These are phyloP conservation scores for Pseudohyphozyma bogoriensis DNA, from an alignment of 768 basidiomycete genomes.

Conservation along the genomic window DNA sequence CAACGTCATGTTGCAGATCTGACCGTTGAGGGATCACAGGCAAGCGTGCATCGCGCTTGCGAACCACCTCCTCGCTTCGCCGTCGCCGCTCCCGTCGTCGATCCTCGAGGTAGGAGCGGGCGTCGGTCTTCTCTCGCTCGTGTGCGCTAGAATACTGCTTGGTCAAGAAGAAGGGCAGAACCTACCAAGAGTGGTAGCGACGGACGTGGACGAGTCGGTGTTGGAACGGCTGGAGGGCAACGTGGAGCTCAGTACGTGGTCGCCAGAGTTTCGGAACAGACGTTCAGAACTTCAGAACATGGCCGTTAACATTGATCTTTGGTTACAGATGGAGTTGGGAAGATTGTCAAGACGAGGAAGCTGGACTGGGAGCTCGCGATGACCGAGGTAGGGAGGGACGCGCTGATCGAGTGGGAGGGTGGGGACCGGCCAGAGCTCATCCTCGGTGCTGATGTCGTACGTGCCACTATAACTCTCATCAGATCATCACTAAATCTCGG, in stretches of 20 bases:
- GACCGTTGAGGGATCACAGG: background rate
- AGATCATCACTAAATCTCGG: background rate
- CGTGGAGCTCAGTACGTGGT: constrained; percentile 8
- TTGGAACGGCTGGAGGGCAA: constrained; percentile 8
- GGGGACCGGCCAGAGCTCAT: constrained; percentile 1
- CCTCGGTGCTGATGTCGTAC: constrained; percentile 23
- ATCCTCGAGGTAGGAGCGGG: constrained; percentile 25
- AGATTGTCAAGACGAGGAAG: background rate
- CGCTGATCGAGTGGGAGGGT: constrained; percentile 5
- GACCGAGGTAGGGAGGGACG: background rate
- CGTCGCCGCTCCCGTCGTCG: background rate
- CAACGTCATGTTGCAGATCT: background rate
- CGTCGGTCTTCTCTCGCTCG: constrained; percentile 19
- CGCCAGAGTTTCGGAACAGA: too few relatives aligned
- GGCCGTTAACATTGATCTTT: background rate
- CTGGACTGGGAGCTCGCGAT: constrained; percentile 24
- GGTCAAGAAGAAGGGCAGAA: too few relatives aligned
- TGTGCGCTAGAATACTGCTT: background rate
- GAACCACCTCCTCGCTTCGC: constrained; percentile 17
- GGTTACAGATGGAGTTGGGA: background rate
- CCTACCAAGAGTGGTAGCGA: constrained; percentile 6
- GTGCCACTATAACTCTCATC: background rate
- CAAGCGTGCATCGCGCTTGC: constrained; percentile 27
- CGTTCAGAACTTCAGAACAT: background rate
- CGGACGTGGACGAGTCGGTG: constrained; percentile 21